Evolutionary conservation across 805 yeast species (phyloP), one percentile per base, ranked within the genome.

Genomic region (Blastobotrys mokoenaii): DNA sequence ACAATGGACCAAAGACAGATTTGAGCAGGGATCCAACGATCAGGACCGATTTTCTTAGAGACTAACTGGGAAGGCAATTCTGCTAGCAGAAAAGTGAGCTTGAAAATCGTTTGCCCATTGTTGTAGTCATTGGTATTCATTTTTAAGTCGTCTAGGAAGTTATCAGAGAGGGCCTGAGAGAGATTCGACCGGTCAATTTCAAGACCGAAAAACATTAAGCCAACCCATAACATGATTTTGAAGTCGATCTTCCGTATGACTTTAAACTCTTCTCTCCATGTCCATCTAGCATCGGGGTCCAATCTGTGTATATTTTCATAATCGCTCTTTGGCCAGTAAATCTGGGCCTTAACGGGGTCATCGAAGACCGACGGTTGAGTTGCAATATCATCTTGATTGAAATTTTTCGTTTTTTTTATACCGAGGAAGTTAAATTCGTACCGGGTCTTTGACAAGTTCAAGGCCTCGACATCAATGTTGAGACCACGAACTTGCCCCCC

Each of bases 1-100:
- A 80, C 78, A 7, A 72, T 48, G 41, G 77, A 70, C 84, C 84
- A 79, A 3, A 68, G 44, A 11, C 62, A 49, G 61, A 79, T 69
- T 54, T 80, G 83, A 35, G 68, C 60, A 2, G 84, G 84, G 48
- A 80, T 73, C 74, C 81, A 78, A 20, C 67, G 53, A 54, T 79
- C 84, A 2, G 82, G 75, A 11, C 86, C 87, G 31, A 80, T 43
- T 44, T 68, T 69, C 59, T 81, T 80, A n/a, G 82, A 74, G 29
- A 80, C 66, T 51, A 80, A 65, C 55, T 80, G 84, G 2, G 84
- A 78, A 0, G 86, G 86, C 10, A 80, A 59, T 58, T 81, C 86
- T 15, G 82, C 74, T 16, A 64, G 53, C 43, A 80, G 58, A 54
- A 81, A 80, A 39, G 73, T 66, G 5, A 77, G 65, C 48, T 69